Percentiles rank a stretch among this genome's conserved stretches.
phyloP scores from a whole-genome alignment of 2,329 filamentous ascomycete species.

The Trichothecium roseum region DNA sequence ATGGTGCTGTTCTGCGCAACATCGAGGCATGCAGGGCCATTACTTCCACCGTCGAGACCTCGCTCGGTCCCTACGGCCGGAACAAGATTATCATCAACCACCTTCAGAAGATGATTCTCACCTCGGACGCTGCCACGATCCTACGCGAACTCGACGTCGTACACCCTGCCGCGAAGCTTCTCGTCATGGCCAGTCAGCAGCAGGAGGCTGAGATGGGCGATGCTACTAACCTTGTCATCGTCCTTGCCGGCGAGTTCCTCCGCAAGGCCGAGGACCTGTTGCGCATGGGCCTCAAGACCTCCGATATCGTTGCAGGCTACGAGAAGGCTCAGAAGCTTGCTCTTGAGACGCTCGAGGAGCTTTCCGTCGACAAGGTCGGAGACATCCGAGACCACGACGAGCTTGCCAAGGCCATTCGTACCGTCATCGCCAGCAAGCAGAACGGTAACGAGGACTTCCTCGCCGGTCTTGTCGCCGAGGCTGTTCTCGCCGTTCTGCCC shows the following conservation, averaged over 20 bases:
- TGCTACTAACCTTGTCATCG: slow-evolving; percentile 93
- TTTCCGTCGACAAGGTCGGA: slow-evolving; percentile 82
- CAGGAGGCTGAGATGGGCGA: slow-evolving; percentile 99
- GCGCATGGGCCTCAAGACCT: slow-evolving; percentile 96
- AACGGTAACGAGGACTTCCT: slow-evolving; percentile 86
- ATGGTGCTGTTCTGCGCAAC: slow-evolving; percentile 96
- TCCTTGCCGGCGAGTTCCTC: slow-evolving; percentile 87
- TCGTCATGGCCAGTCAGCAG: slow-evolving; percentile 98
- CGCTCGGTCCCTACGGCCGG: slow-evolving; percentile 89
- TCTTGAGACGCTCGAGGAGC: slow-evolving; percentile 73
- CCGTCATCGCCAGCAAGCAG: slow-evolving; percentile 94
- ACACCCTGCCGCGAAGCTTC: slow-evolving; percentile 90
- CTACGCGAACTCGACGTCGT: slow-evolving; percentile 96
- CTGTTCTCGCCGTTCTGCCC: slow-evolving; percentile 76
- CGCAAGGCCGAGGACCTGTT: slow-evolving; percentile 96
- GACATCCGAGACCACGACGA: slow-evolving; percentile 73
- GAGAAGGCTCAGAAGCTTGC: slow-evolving; percentile 89
- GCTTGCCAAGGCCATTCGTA: slow-evolving; percentile 89
- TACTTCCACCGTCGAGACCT: slow-evolving; percentile 91
- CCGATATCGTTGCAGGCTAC: slow-evolving; percentile 91
- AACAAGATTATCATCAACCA: slow-evolving; percentile 99
- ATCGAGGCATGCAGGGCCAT: slow-evolving; percentile 98
- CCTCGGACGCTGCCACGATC: slow-evolving; percentile 95
- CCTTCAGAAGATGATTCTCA: slow-evolving; percentile 98
- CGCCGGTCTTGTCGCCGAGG: slow-evolving; percentile 77